Evolutionary conservation across 2,329 filamentous ascomycete species (phyloP), one percentile per base, ranked within the genome.

Genomic region (Verticillium isaacii): DNA sequence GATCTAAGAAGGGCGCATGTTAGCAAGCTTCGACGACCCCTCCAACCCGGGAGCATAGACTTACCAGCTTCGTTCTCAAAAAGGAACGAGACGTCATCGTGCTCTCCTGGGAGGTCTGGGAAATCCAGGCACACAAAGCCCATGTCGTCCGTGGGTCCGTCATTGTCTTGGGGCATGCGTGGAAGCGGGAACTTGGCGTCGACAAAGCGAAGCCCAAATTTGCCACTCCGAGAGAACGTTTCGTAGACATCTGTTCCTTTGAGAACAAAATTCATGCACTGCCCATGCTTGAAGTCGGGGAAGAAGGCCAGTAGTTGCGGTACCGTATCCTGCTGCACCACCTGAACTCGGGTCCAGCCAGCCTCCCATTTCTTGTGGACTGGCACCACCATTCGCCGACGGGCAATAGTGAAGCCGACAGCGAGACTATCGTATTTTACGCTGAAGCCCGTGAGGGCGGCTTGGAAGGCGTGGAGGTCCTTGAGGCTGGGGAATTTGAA

Each of bases 361-460:
- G 93, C 91, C 71, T 96, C 92, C 91, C 92, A 96, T 74, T 95
- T 95, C 77, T 97, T 96, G 78, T 96, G 91, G 66, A 97, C 94
- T 0, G 92, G 92, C 17, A 96, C 92, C 14, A 97, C 91, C 89
- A 93, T 95, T 66, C 91, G 86, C 57, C 91, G 87, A 34, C 93
- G 87, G 1, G 93, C 88, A 66, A 97, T 96, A 62, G 89, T 88
- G 73, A 97, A 91, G 0, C 86, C 87, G 8, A 84, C 80, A 6
- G 92, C 92, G 59, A 91, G 75, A 7, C 87, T 86, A 71, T 92
- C 90, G 67, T 89, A 93, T 8, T 90, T 77, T 17, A 97, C 91
- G 32, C 81, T 81, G 74, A 90, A 96, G 0, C 93, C 92, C 0
- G 92, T 96, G 61, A 96, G 78, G 2, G 91, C 90, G 57, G 82